Evolutionary conservation across 257 asterid species (phyloP).

Genomic region (Solanum pennellii): DNA sequence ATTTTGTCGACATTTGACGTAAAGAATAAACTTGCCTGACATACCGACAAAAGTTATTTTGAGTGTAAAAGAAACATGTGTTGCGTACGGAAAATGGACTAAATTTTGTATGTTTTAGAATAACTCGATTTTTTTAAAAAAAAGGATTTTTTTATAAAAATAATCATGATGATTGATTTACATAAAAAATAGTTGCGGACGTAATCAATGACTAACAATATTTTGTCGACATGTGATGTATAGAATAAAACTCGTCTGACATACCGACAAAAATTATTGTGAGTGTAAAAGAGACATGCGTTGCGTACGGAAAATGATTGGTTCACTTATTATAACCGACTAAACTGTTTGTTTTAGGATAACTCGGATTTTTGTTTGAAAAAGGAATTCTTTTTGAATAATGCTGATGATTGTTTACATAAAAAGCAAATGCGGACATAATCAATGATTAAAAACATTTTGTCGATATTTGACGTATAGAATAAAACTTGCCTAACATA

Average conservation of each 20-base stretch:
- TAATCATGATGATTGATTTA: too few relatives aligned
- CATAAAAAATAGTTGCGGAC: not conserved
- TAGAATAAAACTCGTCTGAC: not conserved
- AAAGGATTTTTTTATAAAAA: too few relatives aligned
- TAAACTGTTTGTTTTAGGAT: not conserved
- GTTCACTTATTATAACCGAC: not conserved
- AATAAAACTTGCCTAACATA: not conserved
- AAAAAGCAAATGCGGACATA: not conserved
- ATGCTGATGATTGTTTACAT: not conserved
- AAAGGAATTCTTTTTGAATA: not conserved
- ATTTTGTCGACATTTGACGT: not conserved
- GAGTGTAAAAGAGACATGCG: not conserved
- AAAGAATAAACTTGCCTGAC: not conserved
- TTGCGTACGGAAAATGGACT: not conserved
- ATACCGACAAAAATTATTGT: not conserved
- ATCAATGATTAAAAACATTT: not conserved
- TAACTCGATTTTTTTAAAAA: too few relatives aligned
- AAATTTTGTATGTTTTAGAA: too few relatives aligned
- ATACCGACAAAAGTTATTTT: not conserved
- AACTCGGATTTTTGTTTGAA: not conserved
- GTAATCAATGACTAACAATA: not conserved
- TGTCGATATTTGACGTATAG: not conserved
- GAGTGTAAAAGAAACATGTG: not conserved
- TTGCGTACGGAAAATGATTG: not conserved
- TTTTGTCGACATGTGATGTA: not conserved